A percentile compares a stretch with the other conserved stretches of the same genome.
These are phyloP conservation scores for Trametes cubensis DNA, from an alignment of 768 basidiomycete species.

Conservation along the genomic window DNA sequence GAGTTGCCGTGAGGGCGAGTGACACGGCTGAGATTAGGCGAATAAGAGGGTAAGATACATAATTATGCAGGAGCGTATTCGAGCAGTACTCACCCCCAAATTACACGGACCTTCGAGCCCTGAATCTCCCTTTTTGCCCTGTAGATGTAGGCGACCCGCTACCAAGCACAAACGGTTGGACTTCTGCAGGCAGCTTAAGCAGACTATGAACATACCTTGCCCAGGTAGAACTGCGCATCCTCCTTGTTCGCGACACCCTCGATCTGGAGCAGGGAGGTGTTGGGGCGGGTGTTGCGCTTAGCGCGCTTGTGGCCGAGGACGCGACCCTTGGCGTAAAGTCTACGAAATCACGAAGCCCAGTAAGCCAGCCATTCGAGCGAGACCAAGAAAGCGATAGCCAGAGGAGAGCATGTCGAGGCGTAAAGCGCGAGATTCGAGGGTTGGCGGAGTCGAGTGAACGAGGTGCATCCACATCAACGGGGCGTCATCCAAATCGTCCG, in stretches of 20 bases:
- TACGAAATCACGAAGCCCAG: constrained; percentile 34
- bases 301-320: constrained; percentile 98
- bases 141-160: constrained; percentile 99
- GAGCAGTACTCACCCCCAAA: constrained; percentile 84
- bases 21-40: constrained; percentile 62
- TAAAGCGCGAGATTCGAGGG: not conserved
- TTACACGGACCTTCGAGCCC: constrained; percentile 95
- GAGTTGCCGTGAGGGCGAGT: constrained; percentile 93
- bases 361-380: constrained; percentile 8
- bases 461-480: constrained; percentile 3
- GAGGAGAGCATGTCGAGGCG: not conserved
- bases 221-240: constrained; percentile 97
- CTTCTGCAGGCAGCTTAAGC: no score
- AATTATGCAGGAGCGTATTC: not conserved
- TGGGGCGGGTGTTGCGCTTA: constrained; percentile 94
- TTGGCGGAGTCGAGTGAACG: not conserved
- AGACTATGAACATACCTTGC: constrained; percentile 70
- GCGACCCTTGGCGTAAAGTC: constrained; percentile 96
- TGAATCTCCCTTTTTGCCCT: constrained; percentile 92
- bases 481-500: constrained; percentile 35
- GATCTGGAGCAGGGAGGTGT: constrained; percentile 95
- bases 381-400: not conserved
- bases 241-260: constrained; percentile 94
- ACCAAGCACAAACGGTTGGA: not conserved
- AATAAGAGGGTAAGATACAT: not conserved